These are phyloP conservation scores for Yamadazyma ubonensis DNA, from an alignment of 805 yeast species.

Conservation along the genomic window DNA sequence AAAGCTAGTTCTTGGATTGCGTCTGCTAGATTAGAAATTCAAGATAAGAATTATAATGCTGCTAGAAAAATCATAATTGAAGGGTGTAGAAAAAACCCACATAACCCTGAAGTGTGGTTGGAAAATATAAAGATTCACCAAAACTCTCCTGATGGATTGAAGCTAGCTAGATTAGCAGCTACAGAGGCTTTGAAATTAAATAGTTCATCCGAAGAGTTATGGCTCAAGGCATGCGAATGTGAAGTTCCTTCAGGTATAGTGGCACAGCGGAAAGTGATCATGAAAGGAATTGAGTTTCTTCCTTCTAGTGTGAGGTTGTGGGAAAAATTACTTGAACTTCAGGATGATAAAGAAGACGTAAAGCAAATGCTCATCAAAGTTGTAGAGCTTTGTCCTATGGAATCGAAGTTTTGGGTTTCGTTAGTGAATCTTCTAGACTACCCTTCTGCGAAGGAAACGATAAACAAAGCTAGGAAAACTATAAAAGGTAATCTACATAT, in stretches of 20 bases:
- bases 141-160: conserved; percentile 36
- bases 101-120: conserved; percentile 75
- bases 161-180: conserved; percentile 54
- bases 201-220: conserved; percentile 57
- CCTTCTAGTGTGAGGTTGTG: conserved; percentile 65
- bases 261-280: conserved; percentile 56
- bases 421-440: conserved; percentile 48
- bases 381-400: conserved; percentile 61
- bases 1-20: conserved; percentile 85
- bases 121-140: conserved; percentile 68
- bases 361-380: conserved; percentile 61
- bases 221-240: conserved; percentile 69
- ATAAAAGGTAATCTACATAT: conserved; percentile 49
- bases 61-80: conserved; percentile 67
- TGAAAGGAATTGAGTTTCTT: conserved; percentile 67
- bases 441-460: conserved; percentile 49
- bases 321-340: conserved; percentile 62
- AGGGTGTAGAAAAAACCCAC: conserved; percentile 71
- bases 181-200: conserved; percentile 63
- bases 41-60: conserved; percentile 49
- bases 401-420: conserved; percentile 65
- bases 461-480: conserved; percentile 60
- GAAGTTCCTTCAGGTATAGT: conserved; percentile 51
- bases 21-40: conserved; percentile 74
- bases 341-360: conserved; percentile 50